Conservation (phyloP, 495 filamentous ascomycete species). For the Sordaria brevicollis region DNA sequence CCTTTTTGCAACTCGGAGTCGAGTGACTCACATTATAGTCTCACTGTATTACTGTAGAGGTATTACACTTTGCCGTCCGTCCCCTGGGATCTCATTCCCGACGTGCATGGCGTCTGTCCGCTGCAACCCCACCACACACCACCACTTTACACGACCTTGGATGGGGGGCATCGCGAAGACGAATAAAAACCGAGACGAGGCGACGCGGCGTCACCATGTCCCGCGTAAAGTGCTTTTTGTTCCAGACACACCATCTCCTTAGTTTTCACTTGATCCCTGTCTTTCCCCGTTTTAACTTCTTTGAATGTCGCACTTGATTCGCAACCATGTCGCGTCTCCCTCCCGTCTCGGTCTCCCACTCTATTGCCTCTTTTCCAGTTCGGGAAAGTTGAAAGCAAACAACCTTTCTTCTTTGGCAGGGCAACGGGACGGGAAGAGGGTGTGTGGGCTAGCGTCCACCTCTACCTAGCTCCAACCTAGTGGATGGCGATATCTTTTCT, state of each 20-base stretch:
- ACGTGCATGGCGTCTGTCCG: background rate
- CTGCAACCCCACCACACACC: background rate
- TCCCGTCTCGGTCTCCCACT: background rate
- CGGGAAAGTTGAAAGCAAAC: conserved; percentile 1
- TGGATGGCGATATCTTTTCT: background rate
- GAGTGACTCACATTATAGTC: conserved; percentile 15
- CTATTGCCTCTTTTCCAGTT: background rate
- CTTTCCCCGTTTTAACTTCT: background rate
- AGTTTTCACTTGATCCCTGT: background rate
- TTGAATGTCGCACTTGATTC: background rate
- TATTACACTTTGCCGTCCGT: background rate
- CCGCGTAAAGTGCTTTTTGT: conserved; percentile 2
- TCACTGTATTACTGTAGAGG: conserved; percentile 1
- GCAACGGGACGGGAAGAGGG: background rate
- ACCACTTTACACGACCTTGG: background rate
- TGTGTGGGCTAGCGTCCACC: background rate
- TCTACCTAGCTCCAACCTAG: no score
- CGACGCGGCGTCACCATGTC: background rate
- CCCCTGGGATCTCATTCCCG: background rate
- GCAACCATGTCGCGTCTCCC: background rate
- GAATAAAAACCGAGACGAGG: background rate
- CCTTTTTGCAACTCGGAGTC: conserved; percentile 1
- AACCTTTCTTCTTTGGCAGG: conserved; percentile 1
- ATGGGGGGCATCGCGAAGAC: background rate
- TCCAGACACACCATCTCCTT: background rate